Evolutionary conservation across 2,329 filamentous ascomycete species (phyloP).

Genomic region (Xylariaceae sp.): DNA sequence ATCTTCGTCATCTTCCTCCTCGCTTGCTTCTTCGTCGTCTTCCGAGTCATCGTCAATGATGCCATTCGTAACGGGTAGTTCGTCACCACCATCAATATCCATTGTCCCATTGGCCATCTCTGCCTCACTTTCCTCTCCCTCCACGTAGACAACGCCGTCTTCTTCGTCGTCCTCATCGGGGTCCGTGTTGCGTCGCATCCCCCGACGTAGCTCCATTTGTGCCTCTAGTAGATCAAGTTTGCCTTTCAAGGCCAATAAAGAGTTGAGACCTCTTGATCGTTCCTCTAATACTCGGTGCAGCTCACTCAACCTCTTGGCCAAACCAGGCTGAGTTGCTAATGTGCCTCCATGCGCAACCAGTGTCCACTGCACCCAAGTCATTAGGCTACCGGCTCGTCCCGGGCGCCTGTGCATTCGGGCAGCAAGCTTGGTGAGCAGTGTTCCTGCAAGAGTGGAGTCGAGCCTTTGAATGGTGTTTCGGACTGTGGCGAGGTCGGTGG

Average conservation of each 20-base stretch:
- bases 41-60: constrained; percentile 61
- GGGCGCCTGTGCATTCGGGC: constrained; percentile 85
- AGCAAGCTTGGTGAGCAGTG: constrained; percentile 80
- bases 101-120: constrained; percentile 46
- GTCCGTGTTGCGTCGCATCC: constrained; percentile 61
- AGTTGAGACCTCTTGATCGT: constrained; percentile 78
- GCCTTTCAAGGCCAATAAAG: constrained; percentile 85
- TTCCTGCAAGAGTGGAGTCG: constrained; percentile 79
- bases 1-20: constrained; percentile 47
- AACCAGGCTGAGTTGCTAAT: constrained; percentile 80
- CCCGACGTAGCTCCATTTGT: constrained; percentile 79
- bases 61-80: constrained; percentile 58
- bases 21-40: constrained; percentile 52
- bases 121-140: constrained; percentile 71
- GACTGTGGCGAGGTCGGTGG: constrained; percentile 74
- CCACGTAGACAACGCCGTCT: constrained; percentile 81
- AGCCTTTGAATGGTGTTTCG: constrained; percentile 88
- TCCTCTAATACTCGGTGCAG: constrained; percentile 88
- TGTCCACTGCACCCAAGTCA: constrained; percentile 96
- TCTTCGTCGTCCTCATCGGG: constrained; percentile 61
- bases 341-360: constrained; percentile 90
- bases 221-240: constrained; percentile 93
- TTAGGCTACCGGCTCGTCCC: constrained; percentile 84
- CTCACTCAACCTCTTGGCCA: constrained; percentile 75
- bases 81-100: constrained; percentile 59